A percentile compares a stretch with the other conserved stretches of the same genome.
These are phyloP conservation scores for Suhomyces sp. DNA, from an alignment of 805 yeast species.

Conservation along the genomic window DNA sequence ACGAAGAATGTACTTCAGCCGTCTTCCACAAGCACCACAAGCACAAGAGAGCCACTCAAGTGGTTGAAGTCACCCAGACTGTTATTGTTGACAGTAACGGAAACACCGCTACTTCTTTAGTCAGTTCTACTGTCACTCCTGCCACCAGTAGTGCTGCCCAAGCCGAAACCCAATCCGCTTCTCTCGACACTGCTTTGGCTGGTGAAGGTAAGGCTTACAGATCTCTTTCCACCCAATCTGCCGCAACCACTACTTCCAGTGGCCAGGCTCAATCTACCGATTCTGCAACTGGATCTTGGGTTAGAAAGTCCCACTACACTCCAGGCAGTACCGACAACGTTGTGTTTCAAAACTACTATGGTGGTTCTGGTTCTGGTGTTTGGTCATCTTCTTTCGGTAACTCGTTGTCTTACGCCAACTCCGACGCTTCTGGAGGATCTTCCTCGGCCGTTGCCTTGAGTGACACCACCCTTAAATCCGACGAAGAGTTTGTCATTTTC, in stretches of 20 bases:
- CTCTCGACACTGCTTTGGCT: conserved; percentile 10
- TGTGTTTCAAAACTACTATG: conserved; percentile 82
- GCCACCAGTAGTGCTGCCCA: conserved; percentile 16
- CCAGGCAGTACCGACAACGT: conserved; percentile 71
- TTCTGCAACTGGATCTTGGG: conserved; percentile 58
- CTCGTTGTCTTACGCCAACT: conserved; percentile 80
- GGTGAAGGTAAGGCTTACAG: conserved; percentile 8
- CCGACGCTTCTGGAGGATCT: conserved; percentile 76
- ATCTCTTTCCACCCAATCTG: conserved; percentile 8
- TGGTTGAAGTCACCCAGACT: conserved; percentile 74
- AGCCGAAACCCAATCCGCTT: conserved; percentile 13
- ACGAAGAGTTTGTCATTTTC: conserved; percentile 80
- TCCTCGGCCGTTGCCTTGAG: conserved; percentile 63
- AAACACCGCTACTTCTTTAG: conserved; percentile 26
- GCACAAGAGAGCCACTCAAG: conserved; percentile 61
- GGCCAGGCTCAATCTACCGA: conserved; percentile 16
- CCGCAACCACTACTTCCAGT: conserved; percentile 13
- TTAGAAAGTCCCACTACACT: conserved; percentile 62
- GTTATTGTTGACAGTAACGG: conserved; percentile 67
- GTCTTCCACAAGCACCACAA: conserved; percentile 45
- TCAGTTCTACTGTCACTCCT: conserved; percentile 18
- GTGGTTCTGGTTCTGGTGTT: conserved; percentile 87
- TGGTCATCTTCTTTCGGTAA: conserved; percentile 88
- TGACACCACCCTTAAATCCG: conserved; percentile 67
- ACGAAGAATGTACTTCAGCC: conserved; percentile 46